Conservation (phyloP, 139 green algal genomes). For the Desmodesmus armatus region DNA sequence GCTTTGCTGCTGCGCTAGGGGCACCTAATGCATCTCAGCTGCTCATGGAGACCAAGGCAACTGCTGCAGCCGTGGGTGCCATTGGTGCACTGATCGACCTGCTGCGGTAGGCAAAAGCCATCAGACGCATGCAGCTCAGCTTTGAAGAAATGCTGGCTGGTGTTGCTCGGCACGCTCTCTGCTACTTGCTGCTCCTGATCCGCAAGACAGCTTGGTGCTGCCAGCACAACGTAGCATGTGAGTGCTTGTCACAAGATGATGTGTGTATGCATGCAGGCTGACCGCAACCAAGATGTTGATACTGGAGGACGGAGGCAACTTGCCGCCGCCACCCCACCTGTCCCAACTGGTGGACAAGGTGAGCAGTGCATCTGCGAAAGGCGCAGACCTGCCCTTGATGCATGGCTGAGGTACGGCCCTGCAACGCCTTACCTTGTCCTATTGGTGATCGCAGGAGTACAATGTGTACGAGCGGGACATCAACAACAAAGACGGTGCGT, state of each 20-base stretch:
- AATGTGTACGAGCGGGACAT: constrained; percentile 66
- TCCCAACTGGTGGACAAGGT: constrained; percentile 34
- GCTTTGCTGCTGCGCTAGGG: constrained; percentile 55
- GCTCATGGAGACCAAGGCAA: constrained; percentile 65
- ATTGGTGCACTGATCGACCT: constrained; percentile 69
- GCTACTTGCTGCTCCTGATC: too few relatives aligned
- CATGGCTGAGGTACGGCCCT: too few relatives aligned
- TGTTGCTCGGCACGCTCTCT: constrained; percentile 44
- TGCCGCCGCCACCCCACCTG: constrained; percentile 13
- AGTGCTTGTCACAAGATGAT: too few relatives aligned
- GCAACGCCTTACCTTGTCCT: too few relatives aligned
- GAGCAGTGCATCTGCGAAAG: too few relatives aligned
- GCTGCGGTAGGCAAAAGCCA: constrained; percentile 57
- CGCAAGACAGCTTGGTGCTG: too few relatives aligned
- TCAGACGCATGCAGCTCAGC: too few relatives aligned
- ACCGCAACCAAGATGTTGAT: constrained; percentile 31
- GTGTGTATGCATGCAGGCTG: constrained; percentile 3
- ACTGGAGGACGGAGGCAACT: constrained; percentile 22
- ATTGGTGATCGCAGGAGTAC: constrained; percentile 21
- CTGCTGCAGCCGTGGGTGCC: constrained; percentile 56
- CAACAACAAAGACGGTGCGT: constrained; percentile 58
- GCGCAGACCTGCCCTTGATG: too few relatives aligned
- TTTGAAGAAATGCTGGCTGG: too few relatives aligned
- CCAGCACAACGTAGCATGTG: too few relatives aligned
- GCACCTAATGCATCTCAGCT: constrained; percentile 11